Conservation (phyloP, 768 basidiomycete species). For the Mycena olivaceomarginata region DNA sequence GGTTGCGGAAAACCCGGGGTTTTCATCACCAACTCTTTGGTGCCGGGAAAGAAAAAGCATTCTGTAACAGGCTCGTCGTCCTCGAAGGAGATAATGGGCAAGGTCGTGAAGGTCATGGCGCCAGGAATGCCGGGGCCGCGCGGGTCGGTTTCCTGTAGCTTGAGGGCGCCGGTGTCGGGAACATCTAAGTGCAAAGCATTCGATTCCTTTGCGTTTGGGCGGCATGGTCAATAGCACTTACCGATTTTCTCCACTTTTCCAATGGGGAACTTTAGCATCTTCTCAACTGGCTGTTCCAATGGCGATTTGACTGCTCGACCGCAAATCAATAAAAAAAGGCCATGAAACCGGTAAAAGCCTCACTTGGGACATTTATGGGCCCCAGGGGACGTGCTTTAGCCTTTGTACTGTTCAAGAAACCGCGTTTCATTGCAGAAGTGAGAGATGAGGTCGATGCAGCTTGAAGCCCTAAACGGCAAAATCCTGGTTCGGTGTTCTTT, state of each 20-base stretch:
- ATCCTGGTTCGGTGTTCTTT: neutral
- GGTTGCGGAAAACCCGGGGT: constrained; percentile 41
- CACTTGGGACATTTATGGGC: neutral
- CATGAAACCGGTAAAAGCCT: neutral
- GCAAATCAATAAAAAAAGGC: neutral
- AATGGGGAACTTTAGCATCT: neutral
- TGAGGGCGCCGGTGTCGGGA: neutral
- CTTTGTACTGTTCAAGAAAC: constrained; percentile 13
- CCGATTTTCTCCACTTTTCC: constrained; percentile 1
- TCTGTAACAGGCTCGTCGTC: constrained; percentile 20
- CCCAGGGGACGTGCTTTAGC: constrained; percentile 5
- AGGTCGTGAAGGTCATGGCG: neutral
- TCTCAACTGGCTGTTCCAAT: neutral
- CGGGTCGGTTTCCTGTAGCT: neutral
- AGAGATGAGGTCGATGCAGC: neutral
- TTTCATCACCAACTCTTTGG: constrained; percentile 35
- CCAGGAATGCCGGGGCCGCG: neutral
- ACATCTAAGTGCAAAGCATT: neutral
- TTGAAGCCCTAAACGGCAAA: neutral
- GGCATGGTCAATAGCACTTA: neutral
- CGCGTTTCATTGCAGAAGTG: neutral
- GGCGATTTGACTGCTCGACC: neutral
- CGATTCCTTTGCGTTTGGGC: neutral
- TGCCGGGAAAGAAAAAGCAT: constrained; percentile 37
- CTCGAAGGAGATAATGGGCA: neutral